phyloP scores from a whole-genome alignment of 208 protist species.

The Leishmania lainsoni region DNA sequence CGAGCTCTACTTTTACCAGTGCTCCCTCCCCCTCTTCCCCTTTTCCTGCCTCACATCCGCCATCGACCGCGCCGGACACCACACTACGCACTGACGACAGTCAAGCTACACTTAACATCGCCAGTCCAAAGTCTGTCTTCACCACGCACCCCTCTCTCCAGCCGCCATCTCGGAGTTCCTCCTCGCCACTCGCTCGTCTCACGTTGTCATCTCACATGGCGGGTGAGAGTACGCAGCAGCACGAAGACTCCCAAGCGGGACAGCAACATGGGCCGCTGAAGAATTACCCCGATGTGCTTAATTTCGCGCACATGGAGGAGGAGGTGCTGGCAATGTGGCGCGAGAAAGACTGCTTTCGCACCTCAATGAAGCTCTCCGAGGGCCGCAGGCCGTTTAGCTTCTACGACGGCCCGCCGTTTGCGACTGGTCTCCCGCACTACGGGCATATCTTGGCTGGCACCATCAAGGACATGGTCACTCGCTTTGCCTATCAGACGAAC shows the following conservation, averaged over 20 bases:
- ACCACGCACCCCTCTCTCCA: constrained; percentile 15
- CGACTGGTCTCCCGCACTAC: constrained; percentile 99
- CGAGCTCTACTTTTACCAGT: constrained; percentile 10
- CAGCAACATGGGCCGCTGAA: constrained; percentile 25
- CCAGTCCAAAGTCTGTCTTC: neutral
- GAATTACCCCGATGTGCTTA: constrained; percentile 81
- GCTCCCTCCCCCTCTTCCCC: constrained; percentile 23
- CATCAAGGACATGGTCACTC: constrained; percentile 99
- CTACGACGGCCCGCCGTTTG: constrained; percentile 99
- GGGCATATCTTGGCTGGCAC: constrained; percentile 99
- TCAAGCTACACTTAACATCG: constrained; percentile 6
- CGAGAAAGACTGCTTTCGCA: constrained; percentile 96
- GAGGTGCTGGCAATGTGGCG: constrained; percentile 96
- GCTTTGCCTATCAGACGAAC: constrained; percentile 98
- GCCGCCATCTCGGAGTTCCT: neutral
- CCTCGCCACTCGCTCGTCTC: neutral
- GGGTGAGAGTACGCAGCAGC: constrained; percentile 9
- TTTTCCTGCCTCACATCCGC: constrained; percentile 17
- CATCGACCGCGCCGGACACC: constrained; percentile 1
- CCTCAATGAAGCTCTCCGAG: constrained; percentile 93
- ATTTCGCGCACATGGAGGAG: constrained; percentile 95
- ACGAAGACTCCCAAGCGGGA: constrained; percentile 21
- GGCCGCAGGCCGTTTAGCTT: constrained; percentile 93
- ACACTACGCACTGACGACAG: neutral
- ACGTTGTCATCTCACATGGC: constrained; percentile 16